These are phyloP conservation scores for Plantago lanceolata DNA, from an alignment of 305 asterid genomes.

Conservation along the genomic window DNA sequence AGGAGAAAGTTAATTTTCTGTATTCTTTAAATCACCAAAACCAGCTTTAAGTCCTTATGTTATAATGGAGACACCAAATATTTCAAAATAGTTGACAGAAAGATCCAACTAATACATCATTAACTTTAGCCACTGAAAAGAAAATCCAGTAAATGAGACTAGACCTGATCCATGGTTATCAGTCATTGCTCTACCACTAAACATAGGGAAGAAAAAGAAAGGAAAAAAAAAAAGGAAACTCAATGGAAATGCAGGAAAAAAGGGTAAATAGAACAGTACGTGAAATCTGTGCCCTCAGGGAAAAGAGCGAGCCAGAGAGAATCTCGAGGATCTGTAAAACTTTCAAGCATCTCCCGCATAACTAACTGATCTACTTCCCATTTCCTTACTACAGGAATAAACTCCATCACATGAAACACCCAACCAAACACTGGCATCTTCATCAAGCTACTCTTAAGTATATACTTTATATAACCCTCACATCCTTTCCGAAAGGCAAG, in stretches of 20 bases:
- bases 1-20: too few relatives aligned
- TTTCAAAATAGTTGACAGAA: too few relatives aligned
- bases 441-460: constrained; percentile 88
- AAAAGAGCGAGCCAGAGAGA: constrained; percentile 89
- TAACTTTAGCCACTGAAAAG: neutral
- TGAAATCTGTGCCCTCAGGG: constrained; percentile 98
- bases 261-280: constrained; percentile 35
- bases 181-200: neutral
- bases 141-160: neutral
- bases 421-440: constrained; percentile 85
- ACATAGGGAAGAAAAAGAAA: too few relatives aligned
- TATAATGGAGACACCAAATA: neutral
- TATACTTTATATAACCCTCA: constrained; percentile 63
- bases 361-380: constrained; percentile 71
- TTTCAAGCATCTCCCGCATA: constrained; percentile 48
- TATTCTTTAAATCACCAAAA: neutral
- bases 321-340: constrained; percentile 54
- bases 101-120: constrained; percentile 7
- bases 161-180: neutral
- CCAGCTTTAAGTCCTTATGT: neutral
- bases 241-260: neutral
- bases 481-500: constrained; percentile 74
- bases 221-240: too few relatives aligned
- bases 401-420: constrained; percentile 82
- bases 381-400: constrained; percentile 79